Percentiles rank a stretch among this genome's conserved stretches.
Evolutionary conservation across 176 grass and related monocot genomes (phyloP).

Genomic region (Miscanthus lutarioriparius): DNA sequence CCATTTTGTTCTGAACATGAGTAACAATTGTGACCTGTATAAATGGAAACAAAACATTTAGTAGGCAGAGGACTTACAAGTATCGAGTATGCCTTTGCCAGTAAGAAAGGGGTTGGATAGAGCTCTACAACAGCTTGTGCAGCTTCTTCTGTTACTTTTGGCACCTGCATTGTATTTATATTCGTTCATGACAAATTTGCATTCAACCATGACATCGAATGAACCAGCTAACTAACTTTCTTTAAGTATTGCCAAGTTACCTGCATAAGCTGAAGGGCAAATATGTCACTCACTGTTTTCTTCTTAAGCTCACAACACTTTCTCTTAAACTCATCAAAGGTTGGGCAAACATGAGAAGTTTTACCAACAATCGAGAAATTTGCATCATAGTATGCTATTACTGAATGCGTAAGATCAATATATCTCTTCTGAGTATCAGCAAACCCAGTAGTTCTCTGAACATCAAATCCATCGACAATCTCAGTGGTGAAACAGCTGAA

Average conservation of each 20-base stretch:
- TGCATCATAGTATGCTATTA: conserved; percentile 59
- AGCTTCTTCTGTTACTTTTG: conserved; percentile 79
- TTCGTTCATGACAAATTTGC: not conserved
- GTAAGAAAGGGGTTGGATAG: conserved; percentile 60
- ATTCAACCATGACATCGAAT: conserved; percentile 15
- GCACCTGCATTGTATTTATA: conserved; percentile 52
- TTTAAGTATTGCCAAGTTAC: conserved; percentile 39
- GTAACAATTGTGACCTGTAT: not conserved
- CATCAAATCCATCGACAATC: conserved; percentile 83
- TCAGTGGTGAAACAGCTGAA: conserved; percentile 93
- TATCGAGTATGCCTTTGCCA: conserved; percentile 59
- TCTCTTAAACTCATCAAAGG: conserved; percentile 63
- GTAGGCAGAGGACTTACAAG: conserved; percentile 46
- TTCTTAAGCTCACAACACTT: conserved; percentile 69
- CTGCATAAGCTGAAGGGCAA: conserved; percentile 98
- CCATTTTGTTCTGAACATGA: not conserved
- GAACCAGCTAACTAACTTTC: not conserved
- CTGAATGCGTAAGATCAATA: conserved; percentile 61
- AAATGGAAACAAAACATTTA: conserved; percentile 6
- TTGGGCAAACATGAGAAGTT: conserved; percentile 47
- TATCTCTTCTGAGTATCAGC: conserved; percentile 70
- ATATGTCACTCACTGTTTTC: conserved; percentile 70
- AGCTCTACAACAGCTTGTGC: conserved; percentile 59
- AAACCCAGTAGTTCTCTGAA: conserved; percentile 75
- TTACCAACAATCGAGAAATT: conserved; percentile 45